phyloP scores from a whole-genome alignment of 495 filamentous ascomycete genomes.

The Penicillium lagena region DNA sequence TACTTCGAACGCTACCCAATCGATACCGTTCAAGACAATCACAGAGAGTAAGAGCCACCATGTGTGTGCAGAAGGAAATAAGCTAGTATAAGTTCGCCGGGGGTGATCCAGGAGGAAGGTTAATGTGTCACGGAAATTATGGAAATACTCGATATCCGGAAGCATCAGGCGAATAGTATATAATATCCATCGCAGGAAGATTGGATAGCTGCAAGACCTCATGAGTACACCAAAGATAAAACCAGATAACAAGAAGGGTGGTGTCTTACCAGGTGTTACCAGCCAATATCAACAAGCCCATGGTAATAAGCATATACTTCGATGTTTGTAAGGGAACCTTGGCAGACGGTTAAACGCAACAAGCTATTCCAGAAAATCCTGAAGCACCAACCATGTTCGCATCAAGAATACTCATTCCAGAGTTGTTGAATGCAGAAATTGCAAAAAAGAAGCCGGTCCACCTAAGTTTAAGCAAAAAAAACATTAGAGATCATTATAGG shows the following conservation, averaged over 20 bases:
- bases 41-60: slow-evolving; percentile 75
- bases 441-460: slow-evolving; percentile 42
- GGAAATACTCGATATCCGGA: slow-evolving; percentile 34
- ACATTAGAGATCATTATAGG: too few relatives aligned
- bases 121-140: slow-evolving; percentile 55
- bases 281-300: slow-evolving; percentile 71
- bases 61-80: slow-evolving; percentile 70
- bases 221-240: too few relatives aligned
- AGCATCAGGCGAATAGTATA: slow-evolving; percentile 53
- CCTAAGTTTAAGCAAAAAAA: slow-evolving; percentile 31
- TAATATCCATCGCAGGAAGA: slow-evolving; percentile 71
- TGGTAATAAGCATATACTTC: slow-evolving; percentile 65
- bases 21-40: slow-evolving; percentile 70
- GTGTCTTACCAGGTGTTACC: slow-evolving; percentile 58
- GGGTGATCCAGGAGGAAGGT: slow-evolving; percentile 78
- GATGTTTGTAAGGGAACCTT: slow-evolving; percentile 23
- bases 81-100: slow-evolving; percentile 58
- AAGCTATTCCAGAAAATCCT: too few relatives aligned
- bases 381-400: slow-evolving; percentile 56
- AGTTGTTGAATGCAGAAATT: slow-evolving; percentile 77
- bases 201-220: slow-evolving; percentile 44
- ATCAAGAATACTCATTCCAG: slow-evolving; percentile 79
- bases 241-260: too few relatives aligned
- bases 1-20: slow-evolving; percentile 77
- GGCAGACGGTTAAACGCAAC: too few relatives aligned